Conservation (phyloP, 345 rosid genomes). For the Eucalyptus viminalis region DNA sequence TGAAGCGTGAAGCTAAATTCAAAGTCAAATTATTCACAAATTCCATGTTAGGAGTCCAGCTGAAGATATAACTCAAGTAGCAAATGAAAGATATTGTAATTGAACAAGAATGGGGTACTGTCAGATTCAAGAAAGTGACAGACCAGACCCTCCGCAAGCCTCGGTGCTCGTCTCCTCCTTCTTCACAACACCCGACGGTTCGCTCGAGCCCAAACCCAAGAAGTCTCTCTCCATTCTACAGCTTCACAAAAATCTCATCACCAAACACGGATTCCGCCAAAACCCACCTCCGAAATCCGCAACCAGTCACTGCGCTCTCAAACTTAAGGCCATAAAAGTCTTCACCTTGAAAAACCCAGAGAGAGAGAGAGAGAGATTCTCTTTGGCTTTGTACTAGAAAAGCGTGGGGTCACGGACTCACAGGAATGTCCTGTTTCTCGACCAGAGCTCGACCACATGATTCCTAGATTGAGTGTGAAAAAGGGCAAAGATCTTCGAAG, state of each 20-base stretch:
- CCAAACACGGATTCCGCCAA: neutral
- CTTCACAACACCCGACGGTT: constrained; percentile 17
- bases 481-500: neutral
- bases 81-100: neutral
- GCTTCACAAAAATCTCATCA: neutral
- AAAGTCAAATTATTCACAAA: neutral
- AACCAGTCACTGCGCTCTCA: neutral
- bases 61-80: neutral
- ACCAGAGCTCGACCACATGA: neutral
- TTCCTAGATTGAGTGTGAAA: neutral
- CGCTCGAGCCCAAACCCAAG: constrained; percentile 46
- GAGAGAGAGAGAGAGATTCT: neutral
- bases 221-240: constrained; percentile 75
- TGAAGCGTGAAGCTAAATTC: neutral
- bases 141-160: constrained; percentile 11
- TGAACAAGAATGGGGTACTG: neutral
- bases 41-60: neutral
- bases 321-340: neutral
- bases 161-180: constrained; percentile 43
- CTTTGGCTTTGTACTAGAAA: neutral
- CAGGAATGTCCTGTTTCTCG: neutral
- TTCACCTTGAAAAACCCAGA: neutral
- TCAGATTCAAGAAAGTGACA: constrained; percentile 5
- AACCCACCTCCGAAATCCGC: neutral
- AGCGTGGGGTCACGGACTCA: neutral